Conservation (phyloP, 2,329 filamentous ascomycete genomes). For the Fusarium marasasianum region DNA sequence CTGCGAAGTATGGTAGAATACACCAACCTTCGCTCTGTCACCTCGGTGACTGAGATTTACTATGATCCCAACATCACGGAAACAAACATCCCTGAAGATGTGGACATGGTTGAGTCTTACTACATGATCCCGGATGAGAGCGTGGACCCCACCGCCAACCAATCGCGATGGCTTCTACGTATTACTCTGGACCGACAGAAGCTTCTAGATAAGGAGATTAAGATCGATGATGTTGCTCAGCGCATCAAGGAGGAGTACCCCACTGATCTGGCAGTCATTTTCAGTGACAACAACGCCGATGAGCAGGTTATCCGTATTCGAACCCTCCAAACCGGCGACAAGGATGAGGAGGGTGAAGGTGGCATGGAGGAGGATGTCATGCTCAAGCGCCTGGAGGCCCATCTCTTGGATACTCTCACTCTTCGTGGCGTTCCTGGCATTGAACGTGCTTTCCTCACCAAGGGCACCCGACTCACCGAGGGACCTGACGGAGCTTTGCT, state of each 20-base stretch:
- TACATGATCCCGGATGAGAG: conserved; percentile 90
- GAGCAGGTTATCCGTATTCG: conserved; percentile 94
- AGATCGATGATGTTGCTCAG: conserved; percentile 88
- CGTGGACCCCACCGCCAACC: conserved; percentile 69
- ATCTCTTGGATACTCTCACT: conserved; percentile 89
- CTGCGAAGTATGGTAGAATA: conserved; percentile 93
- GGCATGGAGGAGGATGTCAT: conserved; percentile 87
- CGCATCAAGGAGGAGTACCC: conserved; percentile 91
- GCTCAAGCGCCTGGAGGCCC: conserved; percentile 89
- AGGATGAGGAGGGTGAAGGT: conserved; percentile 72
- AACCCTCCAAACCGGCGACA: conserved; percentile 72
- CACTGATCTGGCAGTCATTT: conserved; percentile 88
- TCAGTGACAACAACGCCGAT: conserved; percentile 97
- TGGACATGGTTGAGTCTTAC: conserved; percentile 96
- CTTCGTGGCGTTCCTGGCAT: conserved; percentile 91
- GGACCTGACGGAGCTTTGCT: conserved; percentile 76
- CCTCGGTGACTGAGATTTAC: conserved; percentile 93
- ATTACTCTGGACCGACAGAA: conserved; percentile 93
- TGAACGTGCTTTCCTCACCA: conserved; percentile 92
- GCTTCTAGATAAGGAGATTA: conserved; percentile 92
- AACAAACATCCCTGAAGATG: conserved; percentile 87
- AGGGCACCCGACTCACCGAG: conserved; percentile 74
- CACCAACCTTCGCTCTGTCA: conserved; percentile 91
- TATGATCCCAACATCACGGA: conserved; percentile 91
- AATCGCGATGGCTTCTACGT: conserved; percentile 95